phyloP scores from a whole-genome alignment of 2,329 filamentous ascomycete species.

The Aureobasidium pullulans region DNA sequence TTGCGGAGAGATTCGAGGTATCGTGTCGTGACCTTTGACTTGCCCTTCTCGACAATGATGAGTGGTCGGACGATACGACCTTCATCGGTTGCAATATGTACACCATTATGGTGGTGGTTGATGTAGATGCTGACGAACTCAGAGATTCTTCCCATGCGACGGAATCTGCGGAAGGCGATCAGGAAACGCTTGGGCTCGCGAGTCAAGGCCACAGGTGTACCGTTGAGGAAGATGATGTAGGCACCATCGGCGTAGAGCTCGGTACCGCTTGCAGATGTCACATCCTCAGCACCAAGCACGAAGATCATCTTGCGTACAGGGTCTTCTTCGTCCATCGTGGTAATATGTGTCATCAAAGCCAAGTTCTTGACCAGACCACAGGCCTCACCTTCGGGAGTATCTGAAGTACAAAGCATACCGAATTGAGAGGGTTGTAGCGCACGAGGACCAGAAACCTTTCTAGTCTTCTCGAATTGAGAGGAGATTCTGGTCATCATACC shows the following conservation, averaged over 20 bases:
- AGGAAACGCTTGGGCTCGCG: constrained; percentile 81
- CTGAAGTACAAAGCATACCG: constrained; percentile 94
- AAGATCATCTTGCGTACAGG: constrained; percentile 83
- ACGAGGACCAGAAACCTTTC: constrained; percentile 92
- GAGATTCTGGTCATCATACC: constrained; percentile 99
- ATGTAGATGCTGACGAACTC: constrained; percentile 96
- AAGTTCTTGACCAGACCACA: constrained; percentile 97
- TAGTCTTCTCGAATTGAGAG: constrained; percentile 97
- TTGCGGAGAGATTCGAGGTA: constrained; percentile 76
- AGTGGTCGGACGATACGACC: constrained; percentile 92
- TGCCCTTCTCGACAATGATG: constrained; percentile 85
- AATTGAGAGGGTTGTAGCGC: constrained; percentile 96
- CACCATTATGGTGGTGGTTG: constrained; percentile 83
- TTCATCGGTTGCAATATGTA: constrained; percentile 95
- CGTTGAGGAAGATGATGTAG: constrained; percentile 92
- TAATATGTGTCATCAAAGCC: constrained; percentile 98
- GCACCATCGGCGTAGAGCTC: constrained; percentile 79
- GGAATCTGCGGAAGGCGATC: constrained; percentile 73
- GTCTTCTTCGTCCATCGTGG: constrained; percentile 88
- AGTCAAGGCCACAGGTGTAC: constrained; percentile 84
- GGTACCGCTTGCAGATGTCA: constrained; percentile 70
- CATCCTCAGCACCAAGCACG: constrained; percentile 75
- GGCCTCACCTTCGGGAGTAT: constrained; percentile 97
- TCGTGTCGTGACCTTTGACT: constrained; percentile 68
- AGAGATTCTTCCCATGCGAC: constrained; percentile 84